phyloP scores from a whole-genome alignment of 768 basidiomycete genomes.

The Xerocomellus dryophilus region DNA sequence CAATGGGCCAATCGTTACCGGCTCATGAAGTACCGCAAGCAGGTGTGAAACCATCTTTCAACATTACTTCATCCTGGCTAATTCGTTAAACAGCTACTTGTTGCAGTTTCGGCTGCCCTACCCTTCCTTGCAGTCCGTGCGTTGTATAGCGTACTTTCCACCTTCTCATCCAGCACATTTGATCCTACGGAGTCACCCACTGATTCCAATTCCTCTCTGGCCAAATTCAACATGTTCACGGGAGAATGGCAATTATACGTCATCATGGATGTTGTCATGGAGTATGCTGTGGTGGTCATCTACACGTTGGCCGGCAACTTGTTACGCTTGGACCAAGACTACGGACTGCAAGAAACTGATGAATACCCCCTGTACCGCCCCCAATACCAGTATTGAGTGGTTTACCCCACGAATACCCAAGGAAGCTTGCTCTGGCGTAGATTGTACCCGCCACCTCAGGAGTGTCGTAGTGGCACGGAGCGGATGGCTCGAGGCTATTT shows the following conservation, averaged over 20 bases:
- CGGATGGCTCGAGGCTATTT: background rate
- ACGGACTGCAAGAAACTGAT: constrained; percentile 20
- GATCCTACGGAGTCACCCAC: constrained; percentile 31
- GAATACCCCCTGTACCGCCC: constrained; percentile 37
- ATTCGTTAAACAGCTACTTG: constrained; percentile 47
- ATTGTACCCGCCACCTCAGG: background rate
- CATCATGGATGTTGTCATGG: constrained; percentile 58
- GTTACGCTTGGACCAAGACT: constrained; percentile 34
- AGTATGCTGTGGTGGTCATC: constrained; percentile 48
- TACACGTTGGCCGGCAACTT: constrained; percentile 35
- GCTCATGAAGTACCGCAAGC: constrained; percentile 26
- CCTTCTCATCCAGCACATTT: constrained; percentile 48
- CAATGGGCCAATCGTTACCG: constrained; percentile 48
- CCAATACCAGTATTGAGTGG: constrained; percentile 24
- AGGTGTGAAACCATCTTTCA: constrained; percentile 30
- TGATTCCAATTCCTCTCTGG: constrained; percentile 33
- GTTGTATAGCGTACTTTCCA: constrained; percentile 53
- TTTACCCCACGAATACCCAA: background rate
- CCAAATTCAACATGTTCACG: constrained; percentile 53
- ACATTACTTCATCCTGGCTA: constrained; percentile 4
- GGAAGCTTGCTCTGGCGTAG: background rate
- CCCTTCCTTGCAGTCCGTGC: constrained; percentile 54
- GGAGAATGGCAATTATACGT: constrained; percentile 60
- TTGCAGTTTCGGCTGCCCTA: constrained; percentile 50
- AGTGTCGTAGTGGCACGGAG: background rate